Evolutionary conservation across 2,329 filamentous ascomycete genomes (phyloP), one percentile per base, ranked within the genome.

Genomic region (Apiospora arundinis): DNA sequence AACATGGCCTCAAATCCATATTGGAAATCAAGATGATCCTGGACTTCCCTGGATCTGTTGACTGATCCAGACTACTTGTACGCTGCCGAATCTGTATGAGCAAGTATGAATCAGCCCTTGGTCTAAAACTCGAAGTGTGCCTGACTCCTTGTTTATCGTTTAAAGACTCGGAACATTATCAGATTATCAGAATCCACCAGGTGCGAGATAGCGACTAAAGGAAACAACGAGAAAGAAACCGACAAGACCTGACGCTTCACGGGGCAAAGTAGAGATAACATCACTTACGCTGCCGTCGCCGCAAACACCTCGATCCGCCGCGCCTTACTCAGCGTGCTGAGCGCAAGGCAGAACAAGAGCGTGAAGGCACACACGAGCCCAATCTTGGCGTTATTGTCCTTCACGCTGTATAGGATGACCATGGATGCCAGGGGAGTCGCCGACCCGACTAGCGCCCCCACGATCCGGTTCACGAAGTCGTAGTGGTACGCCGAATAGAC

Each of bases 291-390:
- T 2, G 70, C 70, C 16, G 70, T 70, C 6, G 70, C 70, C n/a
- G 70, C 70, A 40, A 70, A 67, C 1, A 70, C 40, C 48, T 70
- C 70, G 65, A 70, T 68, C 23, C 70, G 23, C n/a, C 70, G 70
- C 44, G 65, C 63, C 45, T 70, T 70, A 40, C 70, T 70, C 5
- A 70, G 37, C 16, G 52, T 68, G 48, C 70, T 70, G 63, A 70
- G 23, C 21, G 65, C 63, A 6, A 70, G 65, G 21, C 70, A 70
- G 65, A 70, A 70, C 4, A 70, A 2, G 3, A 70, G 42, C 21
- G 70, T 70, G 25, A 70, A 70, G 25, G 68, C 48, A 40, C 70
- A 70, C 11, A 70, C 70, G 18, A 70, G 70, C 18, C n/a, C 70
- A 6, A 70, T 37, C 32, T 70, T 70, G 42, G 44, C 28, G 18